Evolutionary conservation across 108 stramenopile species (phyloP).

Genomic region (Schizochytrium sp.): DNA sequence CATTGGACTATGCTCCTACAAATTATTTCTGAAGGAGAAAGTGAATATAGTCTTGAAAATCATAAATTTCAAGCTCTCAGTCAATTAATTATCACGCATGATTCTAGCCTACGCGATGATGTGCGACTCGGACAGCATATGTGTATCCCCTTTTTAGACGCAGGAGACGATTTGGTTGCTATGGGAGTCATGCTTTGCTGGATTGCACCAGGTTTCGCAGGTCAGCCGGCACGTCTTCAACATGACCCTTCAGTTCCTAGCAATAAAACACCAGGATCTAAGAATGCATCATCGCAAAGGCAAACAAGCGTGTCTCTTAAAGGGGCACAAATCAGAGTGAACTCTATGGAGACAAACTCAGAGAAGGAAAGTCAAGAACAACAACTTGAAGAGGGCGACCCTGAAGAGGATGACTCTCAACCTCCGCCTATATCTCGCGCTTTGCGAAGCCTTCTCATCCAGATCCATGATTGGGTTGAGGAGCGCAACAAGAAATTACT

Average conservation of each 20-base stretch:
- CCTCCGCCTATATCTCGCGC: no score
- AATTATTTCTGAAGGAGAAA: background rate
- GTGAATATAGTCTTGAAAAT: no score
- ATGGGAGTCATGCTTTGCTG: conserved; percentile 10
- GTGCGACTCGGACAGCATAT: background rate
- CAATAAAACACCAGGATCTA: conserved; percentile 3
- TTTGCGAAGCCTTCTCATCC: no score
- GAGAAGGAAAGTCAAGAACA: no score
- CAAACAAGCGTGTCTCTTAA: no score
- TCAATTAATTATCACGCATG: background rate
- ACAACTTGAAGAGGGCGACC: no score
- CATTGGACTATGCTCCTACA: background rate
- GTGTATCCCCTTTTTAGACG: background rate
- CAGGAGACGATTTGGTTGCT: background rate
- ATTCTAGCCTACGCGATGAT: background rate
- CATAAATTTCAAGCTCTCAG: background rate
- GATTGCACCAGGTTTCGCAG: background rate
- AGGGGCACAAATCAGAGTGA: no score
- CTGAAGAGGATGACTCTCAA: no score
- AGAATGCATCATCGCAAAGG: background rate
- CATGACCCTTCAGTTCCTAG: background rate
- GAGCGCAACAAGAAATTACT: no score
- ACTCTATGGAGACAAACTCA: no score
- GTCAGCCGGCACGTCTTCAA: background rate
- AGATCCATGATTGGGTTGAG: no score